phyloP scores from a whole-genome alignment of 257 asterid species.

The Anisodus acutangulus region DNA sequence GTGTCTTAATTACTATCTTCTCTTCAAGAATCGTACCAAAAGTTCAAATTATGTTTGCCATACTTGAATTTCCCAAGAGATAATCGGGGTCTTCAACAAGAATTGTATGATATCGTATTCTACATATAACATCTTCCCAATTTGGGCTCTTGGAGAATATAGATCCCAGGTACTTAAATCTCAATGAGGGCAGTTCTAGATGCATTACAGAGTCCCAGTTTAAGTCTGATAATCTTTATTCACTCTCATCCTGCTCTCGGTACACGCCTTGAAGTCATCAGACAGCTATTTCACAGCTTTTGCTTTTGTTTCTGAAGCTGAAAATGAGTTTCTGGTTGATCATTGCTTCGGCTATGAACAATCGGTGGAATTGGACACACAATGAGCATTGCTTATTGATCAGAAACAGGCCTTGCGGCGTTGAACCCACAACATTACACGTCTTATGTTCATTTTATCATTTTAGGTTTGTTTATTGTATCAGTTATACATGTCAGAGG shows the following conservation, averaged over 20 bases:
- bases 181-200: not conserved
- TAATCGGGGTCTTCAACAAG: conserved; percentile 27
- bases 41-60: not conserved
- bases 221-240: not conserved
- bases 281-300: not conserved
- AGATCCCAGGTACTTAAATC: not conserved
- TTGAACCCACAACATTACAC: not conserved
- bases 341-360: not conserved
- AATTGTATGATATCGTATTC: conserved; percentile 35
- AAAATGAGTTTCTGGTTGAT: not conserved
- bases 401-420: not conserved
- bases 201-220: no score
- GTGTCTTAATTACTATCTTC: not conserved
- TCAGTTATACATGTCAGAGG: not conserved
- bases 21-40: not conserved
- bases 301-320: not conserved
- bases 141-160: conserved; percentile 40
- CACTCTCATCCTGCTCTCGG: not conserved
- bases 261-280: not conserved
- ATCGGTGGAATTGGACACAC: not conserved
- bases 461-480: not conserved
- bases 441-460: not conserved
- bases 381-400: not conserved
- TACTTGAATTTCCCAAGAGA: conserved; percentile 23
- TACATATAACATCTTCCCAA: conserved; percentile 33